Evolutionary conservation across 345 rosid genomes (phyloP).

Genomic region (Arabis hirsuta): DNA sequence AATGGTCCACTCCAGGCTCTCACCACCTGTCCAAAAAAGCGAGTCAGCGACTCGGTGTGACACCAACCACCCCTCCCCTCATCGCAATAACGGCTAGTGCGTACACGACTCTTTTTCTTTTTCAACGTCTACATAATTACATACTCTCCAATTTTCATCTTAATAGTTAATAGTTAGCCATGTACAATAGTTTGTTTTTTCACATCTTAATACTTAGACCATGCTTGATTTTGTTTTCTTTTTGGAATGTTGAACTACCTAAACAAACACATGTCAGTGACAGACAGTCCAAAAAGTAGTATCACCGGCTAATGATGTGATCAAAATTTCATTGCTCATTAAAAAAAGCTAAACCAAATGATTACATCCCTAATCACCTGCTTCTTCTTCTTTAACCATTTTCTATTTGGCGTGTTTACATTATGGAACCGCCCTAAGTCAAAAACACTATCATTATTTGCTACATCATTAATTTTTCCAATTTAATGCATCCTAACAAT

Average conservation of each 20-base stretch:
- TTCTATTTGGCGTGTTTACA: not conserved
- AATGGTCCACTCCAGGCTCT: not conserved
- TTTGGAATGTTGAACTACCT: not conserved
- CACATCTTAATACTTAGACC: too few species aligned
- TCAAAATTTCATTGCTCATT: not conserved
- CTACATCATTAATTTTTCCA: not conserved
- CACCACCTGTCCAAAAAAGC: constrained; percentile 20
- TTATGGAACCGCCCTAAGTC: constrained; percentile 8
- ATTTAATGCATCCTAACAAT: not conserved
- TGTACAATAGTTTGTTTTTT: too few species aligned
- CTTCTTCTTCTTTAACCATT: not conserved
- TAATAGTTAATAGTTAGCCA: too few species aligned
- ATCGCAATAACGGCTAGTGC: constrained; percentile 43
- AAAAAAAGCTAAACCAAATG: constrained; percentile 7
- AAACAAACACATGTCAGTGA: constrained; percentile 7
- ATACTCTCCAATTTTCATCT: not conserved
- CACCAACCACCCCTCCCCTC: not conserved
- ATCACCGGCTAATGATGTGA: constrained; percentile 2
- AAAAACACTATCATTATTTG: not conserved
- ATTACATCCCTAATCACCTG: constrained; percentile 30
- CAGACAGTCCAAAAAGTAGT: constrained; percentile 7
- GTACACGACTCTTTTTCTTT: not conserved
- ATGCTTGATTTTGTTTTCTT: not conserved
- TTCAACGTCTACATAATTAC: not conserved
- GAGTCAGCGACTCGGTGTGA: constrained; percentile 30